Base-by-base conservation (phyloP, 169 alveolate species). In the Plasmodium malariae region DNA sequence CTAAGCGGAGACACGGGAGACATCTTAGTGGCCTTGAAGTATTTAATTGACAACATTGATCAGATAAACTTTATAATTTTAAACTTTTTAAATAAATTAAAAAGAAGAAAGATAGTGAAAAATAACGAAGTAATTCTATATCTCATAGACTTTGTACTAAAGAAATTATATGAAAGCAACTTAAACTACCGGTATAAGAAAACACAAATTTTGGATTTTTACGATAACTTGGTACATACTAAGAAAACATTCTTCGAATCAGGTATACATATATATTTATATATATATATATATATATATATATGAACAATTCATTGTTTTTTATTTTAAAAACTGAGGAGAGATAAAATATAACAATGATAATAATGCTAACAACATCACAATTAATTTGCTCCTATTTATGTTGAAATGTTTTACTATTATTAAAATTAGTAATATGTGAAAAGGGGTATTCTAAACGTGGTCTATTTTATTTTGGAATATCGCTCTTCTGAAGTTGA, bases 1-100 rank as follows among this genome's bases (percentile, higher is more conserved):
- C 55, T 76, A n/a, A 76, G 57, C 14, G 89, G 89, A n/a, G 89
- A 37, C 24, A 67, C 43, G 30, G 89, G 54, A 1, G 89, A 76
- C 34, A 62, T 76, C 7, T 24, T 76, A 32, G 63, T 76, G 40
- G 74, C 69, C 12, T 40, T 76, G 34, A 76, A 76, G 45, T 76
- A 76, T 55, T 26, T 76, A 48, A 62, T 62, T 43, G 89, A 76
- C 3, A 62, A 76, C 19, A 21, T 76, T 28, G 57, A 76, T 43
- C 51, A 76, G 17, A 40, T 76, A 28, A 76, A 76, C 24, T 76
- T 76, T 24, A 7, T 76, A 28, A 55, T 76, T 12, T 30, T 76
- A 55, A 76, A 37, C 40, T 62, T 62, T 63, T n/a, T 76, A 62
- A 51, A 30, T 12, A 76, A 76, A 48, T 24, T 76, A 69, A 76